Evolutionary conservation across 805 yeast species (phyloP).

Genomic region (Lipomyces yamanashiensis): DNA sequence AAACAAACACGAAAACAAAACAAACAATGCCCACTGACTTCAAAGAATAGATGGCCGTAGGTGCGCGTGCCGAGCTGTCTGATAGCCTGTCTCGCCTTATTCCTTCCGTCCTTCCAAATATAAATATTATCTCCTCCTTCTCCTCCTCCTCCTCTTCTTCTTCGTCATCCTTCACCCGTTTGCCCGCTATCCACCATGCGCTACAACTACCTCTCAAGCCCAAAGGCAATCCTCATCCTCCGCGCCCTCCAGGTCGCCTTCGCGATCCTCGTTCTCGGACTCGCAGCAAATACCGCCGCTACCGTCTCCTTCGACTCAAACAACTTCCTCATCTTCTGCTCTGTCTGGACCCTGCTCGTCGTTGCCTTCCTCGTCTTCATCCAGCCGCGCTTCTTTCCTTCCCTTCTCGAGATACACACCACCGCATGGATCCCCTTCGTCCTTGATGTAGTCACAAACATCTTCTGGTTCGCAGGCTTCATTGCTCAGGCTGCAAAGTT

Average conservation of each 20-base stretch:
- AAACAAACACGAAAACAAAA: too few species aligned
- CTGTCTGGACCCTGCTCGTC: constrained; percentile 14
- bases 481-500: constrained; percentile 3
- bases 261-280: constrained; percentile 22
- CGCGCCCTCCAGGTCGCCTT: constrained; percentile 11
- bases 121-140: not conserved
- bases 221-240: not conserved
- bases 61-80: too few species aligned
- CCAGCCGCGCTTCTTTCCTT: constrained; percentile 7
- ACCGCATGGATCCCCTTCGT: constrained; percentile 18
- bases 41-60: too few species aligned
- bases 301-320: not conserved
- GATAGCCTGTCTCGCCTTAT: too few species aligned
- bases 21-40: too few species aligned
- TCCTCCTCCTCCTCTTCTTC: not conserved
- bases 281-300: constrained; percentile 16
- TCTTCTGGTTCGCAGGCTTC: constrained; percentile 29
- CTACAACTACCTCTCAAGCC: not conserved
- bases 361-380: constrained; percentile 9
- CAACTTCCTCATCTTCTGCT: constrained; percentile 16
- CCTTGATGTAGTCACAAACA: constrained; percentile 12
- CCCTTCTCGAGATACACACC: not conserved
- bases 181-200: not conserved
- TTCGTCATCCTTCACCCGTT: not conserved
- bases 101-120: not conserved